These are phyloP conservation scores for Aristolochia contorta DNA, from an alignment of 164 flowering plant genomes.

Conservation along the genomic window DNA sequence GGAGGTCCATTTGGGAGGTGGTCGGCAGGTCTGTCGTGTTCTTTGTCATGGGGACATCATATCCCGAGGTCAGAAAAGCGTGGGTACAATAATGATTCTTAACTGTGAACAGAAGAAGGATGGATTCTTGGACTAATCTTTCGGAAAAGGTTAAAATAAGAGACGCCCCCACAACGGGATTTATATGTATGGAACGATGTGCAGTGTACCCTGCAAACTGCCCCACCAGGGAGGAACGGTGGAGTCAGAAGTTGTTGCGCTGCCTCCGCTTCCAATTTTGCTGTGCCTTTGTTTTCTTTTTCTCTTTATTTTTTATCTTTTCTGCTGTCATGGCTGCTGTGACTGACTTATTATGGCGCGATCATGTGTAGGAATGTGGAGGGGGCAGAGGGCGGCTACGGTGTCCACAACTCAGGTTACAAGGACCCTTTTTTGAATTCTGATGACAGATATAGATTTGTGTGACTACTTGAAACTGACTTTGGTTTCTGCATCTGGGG, in stretches of 20 bases:
- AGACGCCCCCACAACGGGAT: background rate
- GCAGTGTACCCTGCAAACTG: too few relatives aligned
- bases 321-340: background rate
- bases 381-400: too few relatives aligned
- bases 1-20: too few relatives aligned
- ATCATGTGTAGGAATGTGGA: too few relatives aligned
- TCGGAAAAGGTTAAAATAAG: too few relatives aligned
- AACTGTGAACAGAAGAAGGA: background rate
- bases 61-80: background rate
- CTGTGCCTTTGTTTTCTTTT: background rate
- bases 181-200: background rate
- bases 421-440: background rate
- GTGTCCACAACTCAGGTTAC: too few relatives aligned
- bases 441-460: background rate
- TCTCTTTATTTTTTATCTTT: background rate
- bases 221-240: background rate
- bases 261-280: background rate
- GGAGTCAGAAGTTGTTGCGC: conserved; percentile 3
- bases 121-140: background rate
- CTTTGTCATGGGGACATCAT: background rate
- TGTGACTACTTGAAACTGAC: too few relatives aligned
- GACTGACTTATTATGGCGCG: background rate
- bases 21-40: background rate
- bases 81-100: background rate
- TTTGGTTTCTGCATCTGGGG: too few relatives aligned